phyloP scores from a whole-genome alignment of 202 grass and related monocot genomes.

The Carex sylvatica region DNA sequence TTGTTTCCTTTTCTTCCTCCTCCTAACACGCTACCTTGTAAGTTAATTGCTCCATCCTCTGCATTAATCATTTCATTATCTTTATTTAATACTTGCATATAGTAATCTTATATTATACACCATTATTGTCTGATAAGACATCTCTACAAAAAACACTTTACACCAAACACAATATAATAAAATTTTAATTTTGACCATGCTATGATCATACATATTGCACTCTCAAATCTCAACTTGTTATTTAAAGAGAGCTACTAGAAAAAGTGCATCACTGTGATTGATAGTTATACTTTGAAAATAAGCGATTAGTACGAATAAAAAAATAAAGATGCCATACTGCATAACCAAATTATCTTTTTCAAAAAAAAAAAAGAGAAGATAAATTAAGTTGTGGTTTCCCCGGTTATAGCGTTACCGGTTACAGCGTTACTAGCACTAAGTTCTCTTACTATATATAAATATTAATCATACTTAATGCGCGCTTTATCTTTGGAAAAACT shows the following conservation, averaged over 20 bases:
- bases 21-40: conserved; percentile 80
- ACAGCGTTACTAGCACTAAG: too few relatives aligned
- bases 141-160: neutral
- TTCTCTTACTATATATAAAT: neutral
- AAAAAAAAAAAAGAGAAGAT: too few relatives aligned
- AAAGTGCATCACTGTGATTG: neutral
- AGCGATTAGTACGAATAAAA: neutral
- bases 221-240: too few relatives aligned
- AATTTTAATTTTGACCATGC: neutral
- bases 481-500: neutral
- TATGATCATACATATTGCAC: neutral
- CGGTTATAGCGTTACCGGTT: too few relatives aligned
- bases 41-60: conserved; percentile 17
- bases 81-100: conserved; percentile 1
- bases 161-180: neutral
- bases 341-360: too few relatives aligned
- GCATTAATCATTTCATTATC: neutral
- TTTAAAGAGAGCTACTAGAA: conserved; percentile 16
- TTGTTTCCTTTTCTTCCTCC: conserved; percentile 86
- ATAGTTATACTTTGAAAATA: conserved; percentile 1
- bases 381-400: too few relatives aligned
- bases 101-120: neutral
- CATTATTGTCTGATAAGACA: neutral
- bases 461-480: neutral
- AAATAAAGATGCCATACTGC: neutral